Evolutionary conservation across 2,329 filamentous ascomycete genomes (phyloP), one percentile per base, ranked within the genome.

Genomic region (Ophioceras dolichostomum): DNA sequence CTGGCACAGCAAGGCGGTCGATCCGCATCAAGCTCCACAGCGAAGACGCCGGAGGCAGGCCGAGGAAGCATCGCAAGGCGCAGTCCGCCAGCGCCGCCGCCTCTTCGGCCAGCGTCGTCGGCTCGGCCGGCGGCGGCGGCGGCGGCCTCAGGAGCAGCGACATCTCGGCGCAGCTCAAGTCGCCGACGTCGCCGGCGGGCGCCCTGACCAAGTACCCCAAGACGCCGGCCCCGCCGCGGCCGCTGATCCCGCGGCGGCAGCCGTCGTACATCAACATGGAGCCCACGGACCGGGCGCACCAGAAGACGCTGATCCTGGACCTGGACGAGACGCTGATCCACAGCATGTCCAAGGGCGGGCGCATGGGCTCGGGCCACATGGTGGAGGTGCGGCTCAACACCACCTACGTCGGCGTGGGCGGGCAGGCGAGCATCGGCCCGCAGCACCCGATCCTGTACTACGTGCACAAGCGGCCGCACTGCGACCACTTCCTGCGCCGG

Each of bases 401-500:
- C 40, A 78, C 76, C 43, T 62, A 76, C 39, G 72, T 85, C 32
- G 79, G 76, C 38, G 72, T 75, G 34, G 77, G 75, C 22, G 78
- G 80, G 19, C 72, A 78, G 47, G 66, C 76, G 16, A 71, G 68
- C 17, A 63, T 84, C 19, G 85, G 83, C 7, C 85, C 87, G 29
- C 89, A 94, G 53, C 88, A 98, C 54, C 91, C 91, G 1, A 96
- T 98, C 47, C 63, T 98, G 43, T 98, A 98, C 65, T 98, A 95
- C 66, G 91, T 98, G 36, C 91, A 98, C 64, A 96, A 98, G 62
- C 80, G 91, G 45, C 91, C 91, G 26, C 82, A 91, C 55, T 98
- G 91, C 58, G 91, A 98, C 58, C 89, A 96, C 49, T 98, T 98
- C 54, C 61, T 98, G 52, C 81, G 88, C 51, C 85, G 83, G 64